These are phyloP conservation scores for Hemileccinum impolitum DNA, from an alignment of 768 basidiomycete species.

Conservation along the genomic window DNA sequence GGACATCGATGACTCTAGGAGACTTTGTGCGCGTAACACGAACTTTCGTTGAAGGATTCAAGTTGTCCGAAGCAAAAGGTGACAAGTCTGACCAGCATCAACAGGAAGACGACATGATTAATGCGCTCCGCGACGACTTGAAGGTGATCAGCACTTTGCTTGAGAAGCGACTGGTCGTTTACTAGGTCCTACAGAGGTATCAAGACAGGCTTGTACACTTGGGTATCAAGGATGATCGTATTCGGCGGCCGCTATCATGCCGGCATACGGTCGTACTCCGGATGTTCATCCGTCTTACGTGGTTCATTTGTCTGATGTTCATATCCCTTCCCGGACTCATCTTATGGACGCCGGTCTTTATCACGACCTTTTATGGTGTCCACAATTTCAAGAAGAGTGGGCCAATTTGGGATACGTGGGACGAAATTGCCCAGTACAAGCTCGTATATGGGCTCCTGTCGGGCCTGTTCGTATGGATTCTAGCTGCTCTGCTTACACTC, in stretches of 20 bases:
- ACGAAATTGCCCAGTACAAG: slow-evolving; percentile 89
- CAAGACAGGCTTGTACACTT: slow-evolving; percentile 65
- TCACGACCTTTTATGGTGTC: slow-evolving; percentile 65
- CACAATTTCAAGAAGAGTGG: slow-evolving; percentile 78
- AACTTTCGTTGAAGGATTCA: slow-evolving; percentile 76
- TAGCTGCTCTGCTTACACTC: slow-evolving; percentile 53
- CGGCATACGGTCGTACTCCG: slow-evolving; percentile 57
- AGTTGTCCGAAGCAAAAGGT: slow-evolving; percentile 34
- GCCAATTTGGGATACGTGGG: slow-evolving; percentile 82
- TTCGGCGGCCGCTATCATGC: slow-evolving; percentile 61
- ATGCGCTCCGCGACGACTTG: slow-evolving; percentile 48
- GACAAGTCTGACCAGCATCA: slow-evolving; percentile 24
- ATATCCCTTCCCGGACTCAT: slow-evolving; percentile 73
- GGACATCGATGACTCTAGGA: slow-evolving; percentile 80
- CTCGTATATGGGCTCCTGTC: slow-evolving; percentile 78
- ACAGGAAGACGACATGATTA: slow-evolving; percentile 27
- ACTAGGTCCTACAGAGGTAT: slow-evolving; percentile 47
- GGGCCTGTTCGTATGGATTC: slow-evolving; percentile 64
- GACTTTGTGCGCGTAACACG: slow-evolving; percentile 77
- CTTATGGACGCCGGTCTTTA: slow-evolving; percentile 82
- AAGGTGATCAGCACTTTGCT: slow-evolving; percentile 41
- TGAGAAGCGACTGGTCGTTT: neutral
- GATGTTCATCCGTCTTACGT: slow-evolving; percentile 59
- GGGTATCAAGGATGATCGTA: slow-evolving; percentile 84
- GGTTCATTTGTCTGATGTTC: slow-evolving; percentile 58